These are phyloP conservation scores for Helianthus annuus DNA, from an alignment of 129 eudicot species.

Conservation along the genomic window HanXRQr2.0-SUNRISE NC_035439.2:102599725-102600224, in stretches of 20 bases:
- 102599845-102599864: constrained; percentile 49
- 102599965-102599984: constrained; percentile 67
- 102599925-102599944: constrained; percentile 61
- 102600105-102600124: constrained; percentile 56
- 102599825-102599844: constrained; percentile 62
- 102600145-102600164: constrained; percentile 53
- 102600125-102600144: constrained; percentile 56
- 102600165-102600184: constrained; percentile 48
- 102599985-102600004: constrained; percentile 66
- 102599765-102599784: not conserved
- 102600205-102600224: constrained; percentile 3
- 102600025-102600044: constrained; percentile 63
- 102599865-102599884: constrained; percentile 44
- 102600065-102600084: constrained; percentile 47
- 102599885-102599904: constrained; percentile 43
- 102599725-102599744: too few relatives aligned
- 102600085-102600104: constrained; percentile 47
- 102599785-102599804: not conserved
- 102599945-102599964: constrained; percentile 68
- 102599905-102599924: constrained; percentile 45
- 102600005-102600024: constrained; percentile 52
- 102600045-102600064: constrained; percentile 49
- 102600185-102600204: not conserved
- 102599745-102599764: not conserved
- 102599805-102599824: too few relatives aligned